phyloP scores from a whole-genome alignment of 139 green algal genomes.

The Chlorella sp. region DNA sequence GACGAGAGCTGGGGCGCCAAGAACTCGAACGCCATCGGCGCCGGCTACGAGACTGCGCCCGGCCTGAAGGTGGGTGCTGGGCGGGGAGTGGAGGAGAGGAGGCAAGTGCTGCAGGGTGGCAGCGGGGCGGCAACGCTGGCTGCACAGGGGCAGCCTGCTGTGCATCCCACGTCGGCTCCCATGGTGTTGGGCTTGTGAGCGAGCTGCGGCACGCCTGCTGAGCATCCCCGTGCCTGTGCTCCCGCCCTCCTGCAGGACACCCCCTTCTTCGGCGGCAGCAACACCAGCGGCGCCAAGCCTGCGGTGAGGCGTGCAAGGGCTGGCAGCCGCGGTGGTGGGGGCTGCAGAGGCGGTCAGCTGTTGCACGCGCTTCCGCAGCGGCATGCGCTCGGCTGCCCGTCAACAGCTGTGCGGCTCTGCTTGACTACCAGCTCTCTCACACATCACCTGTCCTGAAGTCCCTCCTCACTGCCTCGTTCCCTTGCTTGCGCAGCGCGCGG shows the following conservation, averaged over 20 bases:
- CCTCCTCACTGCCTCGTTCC: background rate
- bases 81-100: too few species aligned
- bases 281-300: conserved; percentile 9
- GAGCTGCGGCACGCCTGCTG: too few species aligned
- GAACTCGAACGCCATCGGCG: conserved; percentile 9
- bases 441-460: background rate
- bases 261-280: conserved; percentile 45
- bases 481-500: background rate
- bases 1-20: conserved; percentile 8
- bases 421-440: too few species aligned
- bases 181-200: too few species aligned
- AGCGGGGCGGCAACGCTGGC: too few species aligned
- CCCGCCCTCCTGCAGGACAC: conserved; percentile 4
- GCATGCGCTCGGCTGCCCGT: background rate
- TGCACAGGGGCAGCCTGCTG: too few species aligned
- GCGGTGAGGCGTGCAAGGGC: background rate
- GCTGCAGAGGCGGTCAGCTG: background rate
- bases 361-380: too few species aligned
- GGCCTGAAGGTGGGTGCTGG: conserved; percentile 26
- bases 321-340: background rate
- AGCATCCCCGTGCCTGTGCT: too few species aligned
- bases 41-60: conserved; percentile 42
- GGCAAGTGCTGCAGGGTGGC: too few species aligned
- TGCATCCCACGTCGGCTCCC: too few species aligned
- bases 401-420: background rate